A percentile compares a stretch with the other conserved stretches of the same genome.
Evolutionary conservation across 306 rosid genomes (phyloP).

Genomic region (Cucurbita moschata): DNA sequence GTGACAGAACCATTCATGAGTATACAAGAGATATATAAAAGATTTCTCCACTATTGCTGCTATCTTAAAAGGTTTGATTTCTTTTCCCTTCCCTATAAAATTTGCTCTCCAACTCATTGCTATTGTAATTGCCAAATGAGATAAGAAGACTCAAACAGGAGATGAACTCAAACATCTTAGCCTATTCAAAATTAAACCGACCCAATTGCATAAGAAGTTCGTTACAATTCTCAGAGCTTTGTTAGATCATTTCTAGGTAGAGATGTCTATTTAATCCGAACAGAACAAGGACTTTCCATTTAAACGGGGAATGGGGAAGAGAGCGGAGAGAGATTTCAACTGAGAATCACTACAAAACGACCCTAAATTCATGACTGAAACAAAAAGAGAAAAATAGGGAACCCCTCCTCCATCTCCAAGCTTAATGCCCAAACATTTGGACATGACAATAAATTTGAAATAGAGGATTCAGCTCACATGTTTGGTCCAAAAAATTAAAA

Average conservation of each 20-base stretch:
- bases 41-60: slow-evolving; percentile 40
- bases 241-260: neutral
- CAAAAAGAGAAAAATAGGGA: neutral
- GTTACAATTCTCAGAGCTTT: neutral
- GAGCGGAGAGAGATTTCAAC: neutral
- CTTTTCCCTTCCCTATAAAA: neutral
- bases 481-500: neutral
- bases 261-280: too few relatives aligned
- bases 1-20: slow-evolving; percentile 89
- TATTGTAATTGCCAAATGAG: neutral
- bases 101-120: neutral
- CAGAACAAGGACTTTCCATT: too few relatives aligned
- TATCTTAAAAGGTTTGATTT: slow-evolving; percentile 25
- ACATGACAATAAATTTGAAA: neutral
- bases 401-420: neutral
- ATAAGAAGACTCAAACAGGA: neutral
- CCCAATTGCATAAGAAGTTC: neutral
- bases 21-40: slow-evolving; percentile 85
- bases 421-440: neutral
- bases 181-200: neutral
- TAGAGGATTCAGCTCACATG: neutral
- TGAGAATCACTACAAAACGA: neutral
- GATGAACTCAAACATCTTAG: neutral
- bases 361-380: neutral
- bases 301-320: too few relatives aligned